A percentile compares a stretch with the other conserved stretches of the same genome.
phyloP scores from a whole-genome alignment of 768 basidiomycete genomes.

The Pleurotus cornucopiae region DNA sequence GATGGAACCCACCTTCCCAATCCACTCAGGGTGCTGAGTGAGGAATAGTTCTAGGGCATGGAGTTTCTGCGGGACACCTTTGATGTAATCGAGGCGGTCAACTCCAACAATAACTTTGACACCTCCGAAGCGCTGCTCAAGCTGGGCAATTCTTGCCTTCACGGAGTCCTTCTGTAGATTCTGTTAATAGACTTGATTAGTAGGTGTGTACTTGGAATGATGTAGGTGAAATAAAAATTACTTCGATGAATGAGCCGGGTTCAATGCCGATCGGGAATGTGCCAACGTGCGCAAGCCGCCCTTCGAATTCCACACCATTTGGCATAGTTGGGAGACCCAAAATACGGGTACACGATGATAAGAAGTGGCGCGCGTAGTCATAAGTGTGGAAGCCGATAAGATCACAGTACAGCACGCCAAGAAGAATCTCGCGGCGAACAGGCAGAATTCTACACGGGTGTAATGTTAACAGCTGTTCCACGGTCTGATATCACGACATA shows the following conservation, averaged over 20 bases:
- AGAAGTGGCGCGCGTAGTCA: slow-evolving; percentile 98
- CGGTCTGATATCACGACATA: slow-evolving; percentile 20
- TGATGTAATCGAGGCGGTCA: slow-evolving; percentile 98
- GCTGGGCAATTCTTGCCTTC: slow-evolving; percentile 70
- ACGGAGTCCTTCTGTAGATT: slow-evolving; percentile 80
- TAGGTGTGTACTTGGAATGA: background rate
- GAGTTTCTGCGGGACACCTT: slow-evolving; percentile 98
- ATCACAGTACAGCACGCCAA: slow-evolving; percentile 93
- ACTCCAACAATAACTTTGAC: slow-evolving; percentile 98
- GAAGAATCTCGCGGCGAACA: slow-evolving; percentile 94
- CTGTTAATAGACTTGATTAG: slow-evolving; percentile 29
- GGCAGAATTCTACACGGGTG: slow-evolving; percentile 76
- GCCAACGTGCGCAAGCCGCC: slow-evolving; percentile 92
- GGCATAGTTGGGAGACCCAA: slow-evolving; percentile 95
- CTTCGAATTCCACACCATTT: slow-evolving; percentile 95
- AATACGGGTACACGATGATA: slow-evolving; percentile 96
- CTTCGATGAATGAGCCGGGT: slow-evolving; percentile 85
- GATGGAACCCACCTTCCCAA: slow-evolving; percentile 70
- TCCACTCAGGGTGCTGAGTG: slow-evolving; percentile 97
- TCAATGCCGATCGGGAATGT: slow-evolving; percentile 99
- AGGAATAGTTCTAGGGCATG: slow-evolving; percentile 97
- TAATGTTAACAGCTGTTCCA: slow-evolving; percentile 4
- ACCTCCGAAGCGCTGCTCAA: slow-evolving; percentile 88
- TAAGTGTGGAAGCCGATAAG: slow-evolving; percentile 99
- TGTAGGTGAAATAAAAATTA: slow-evolving; percentile 22